Evolutionary conservation across 176 grass and related monocot species (phyloP).

Genomic region (Oryza longistaminata): DNA sequence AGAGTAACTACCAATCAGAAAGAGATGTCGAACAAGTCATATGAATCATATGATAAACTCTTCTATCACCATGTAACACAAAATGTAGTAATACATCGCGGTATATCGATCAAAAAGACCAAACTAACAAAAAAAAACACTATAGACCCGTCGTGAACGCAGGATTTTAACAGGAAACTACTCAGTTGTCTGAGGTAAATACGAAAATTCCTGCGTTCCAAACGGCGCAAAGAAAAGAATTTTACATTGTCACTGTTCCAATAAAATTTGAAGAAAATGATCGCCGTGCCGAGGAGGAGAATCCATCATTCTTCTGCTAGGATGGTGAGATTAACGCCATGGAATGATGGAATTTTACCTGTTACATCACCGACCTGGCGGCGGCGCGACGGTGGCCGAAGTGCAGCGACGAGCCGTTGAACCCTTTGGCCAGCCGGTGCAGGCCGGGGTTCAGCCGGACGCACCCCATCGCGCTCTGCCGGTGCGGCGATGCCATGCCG

Average conservation of each 20-base stretch:
- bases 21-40: background rate
- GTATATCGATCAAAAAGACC: background rate
- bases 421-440: slow-evolving; percentile 56
- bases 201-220: background rate
- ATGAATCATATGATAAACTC: background rate
- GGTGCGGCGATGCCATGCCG: slow-evolving; percentile 8
- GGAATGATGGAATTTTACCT: background rate
- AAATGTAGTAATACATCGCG: background rate
- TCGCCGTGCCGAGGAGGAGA: slow-evolving; percentile 2
- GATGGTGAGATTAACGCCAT: background rate
- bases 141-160: background rate
- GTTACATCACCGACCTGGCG: slow-evolving; percentile 34
- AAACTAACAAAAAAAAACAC: background rate
- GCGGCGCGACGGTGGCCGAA: slow-evolving; percentile 44
- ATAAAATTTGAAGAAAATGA: background rate
- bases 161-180: background rate
- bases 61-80: background rate
- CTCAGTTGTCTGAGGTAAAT: background rate
- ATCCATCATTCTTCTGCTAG: background rate
- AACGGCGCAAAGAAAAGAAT: background rate
- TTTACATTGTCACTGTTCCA: slow-evolving; percentile 16
- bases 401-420: slow-evolving; percentile 44
- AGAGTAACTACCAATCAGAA: too few relatives aligned
- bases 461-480: slow-evolving; percentile 52
- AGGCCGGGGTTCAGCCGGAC: slow-evolving; percentile 62